Conservation (phyloP, 148 eudicot genomes). For the Drosera capensis region DNA sequence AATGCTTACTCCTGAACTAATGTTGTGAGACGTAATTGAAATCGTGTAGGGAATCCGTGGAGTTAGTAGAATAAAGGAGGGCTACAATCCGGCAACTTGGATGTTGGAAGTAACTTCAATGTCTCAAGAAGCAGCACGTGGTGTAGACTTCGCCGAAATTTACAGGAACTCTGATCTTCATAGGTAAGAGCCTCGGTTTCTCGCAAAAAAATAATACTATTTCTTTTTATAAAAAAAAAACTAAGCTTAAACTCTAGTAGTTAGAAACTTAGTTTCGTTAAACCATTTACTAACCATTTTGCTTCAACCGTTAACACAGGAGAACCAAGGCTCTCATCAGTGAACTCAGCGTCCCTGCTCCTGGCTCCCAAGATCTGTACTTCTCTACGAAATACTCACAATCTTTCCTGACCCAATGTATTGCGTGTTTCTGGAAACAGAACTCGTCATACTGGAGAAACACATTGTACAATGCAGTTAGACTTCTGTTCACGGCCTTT, state of each 20-base stretch:
- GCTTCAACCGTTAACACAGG: conserved; percentile 16
- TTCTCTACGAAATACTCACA: conserved; percentile 45
- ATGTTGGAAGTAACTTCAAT: conserved; percentile 55
- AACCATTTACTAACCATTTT: too few relatives aligned
- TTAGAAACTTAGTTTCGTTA: too few relatives aligned
- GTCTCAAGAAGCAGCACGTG: conserved; percentile 33
- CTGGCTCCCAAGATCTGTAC: conserved; percentile 35
- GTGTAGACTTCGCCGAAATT: conserved; percentile 32
- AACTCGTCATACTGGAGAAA: conserved; percentile 51
- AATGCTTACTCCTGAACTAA: too few relatives aligned
- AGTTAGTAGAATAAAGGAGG: conserved; percentile 48
- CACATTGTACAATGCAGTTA: conserved; percentile 41
- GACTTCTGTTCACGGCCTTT: conserved; percentile 32
- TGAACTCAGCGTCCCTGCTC: conserved; percentile 31
- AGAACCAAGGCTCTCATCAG: conserved; percentile 34
- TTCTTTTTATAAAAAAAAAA: too few relatives aligned
- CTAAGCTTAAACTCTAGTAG: too few relatives aligned
- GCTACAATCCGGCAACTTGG: conserved; percentile 66
- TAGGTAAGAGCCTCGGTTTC: conserved; percentile 13
- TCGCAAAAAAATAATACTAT: not conserved
- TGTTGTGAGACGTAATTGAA: not conserved
- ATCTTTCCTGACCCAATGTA: conserved; percentile 23
- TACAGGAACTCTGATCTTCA: conserved; percentile 41
- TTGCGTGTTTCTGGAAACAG: conserved; percentile 52
- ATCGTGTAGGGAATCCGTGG: conserved; percentile 26